Conservation (phyloP, 208 protist genomes). For the Endotrypanum monterogeii region DNA sequence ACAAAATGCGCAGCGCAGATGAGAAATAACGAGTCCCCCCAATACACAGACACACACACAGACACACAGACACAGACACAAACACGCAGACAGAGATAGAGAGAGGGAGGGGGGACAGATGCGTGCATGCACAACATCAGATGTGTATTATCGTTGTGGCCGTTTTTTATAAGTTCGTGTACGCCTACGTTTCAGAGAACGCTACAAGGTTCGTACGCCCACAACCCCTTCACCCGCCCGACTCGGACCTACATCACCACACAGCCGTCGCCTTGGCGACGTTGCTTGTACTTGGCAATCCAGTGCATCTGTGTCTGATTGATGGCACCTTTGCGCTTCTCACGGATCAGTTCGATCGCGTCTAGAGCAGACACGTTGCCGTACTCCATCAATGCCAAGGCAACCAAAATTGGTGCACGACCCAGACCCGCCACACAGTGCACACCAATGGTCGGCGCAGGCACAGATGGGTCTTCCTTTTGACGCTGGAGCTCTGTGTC, state of each 20-base stretch:
- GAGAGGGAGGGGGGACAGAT: not conserved
- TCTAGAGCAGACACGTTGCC: slow-evolving; percentile 76
- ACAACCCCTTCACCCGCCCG: too few relatives aligned
- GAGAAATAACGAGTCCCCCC: not conserved
- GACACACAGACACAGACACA: not conserved
- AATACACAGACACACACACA: not conserved
- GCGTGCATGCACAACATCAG: not conserved
- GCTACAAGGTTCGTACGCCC: not conserved
- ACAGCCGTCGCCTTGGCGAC: slow-evolving; percentile 50
- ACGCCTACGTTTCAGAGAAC: not conserved
- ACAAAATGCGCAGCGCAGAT: not conserved
- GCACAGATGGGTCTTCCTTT: slow-evolving; percentile 17
- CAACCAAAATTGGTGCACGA: slow-evolving; percentile 91
- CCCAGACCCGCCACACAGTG: slow-evolving; percentile 94
- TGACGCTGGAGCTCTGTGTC: slow-evolving; percentile 52
- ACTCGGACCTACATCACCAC: slow-evolving; percentile 56
- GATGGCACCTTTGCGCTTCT: slow-evolving; percentile 85
- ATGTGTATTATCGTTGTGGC: not conserved
- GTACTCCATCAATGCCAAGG: slow-evolving; percentile 91
- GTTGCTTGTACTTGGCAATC: slow-evolving; percentile 87
- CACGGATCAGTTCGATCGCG: slow-evolving; percentile 79
- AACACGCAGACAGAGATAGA: not conserved
- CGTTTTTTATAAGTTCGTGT: too few relatives aligned
- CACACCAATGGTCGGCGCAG: slow-evolving; percentile 71
- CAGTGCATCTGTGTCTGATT: slow-evolving; percentile 93